Conservation (phyloP, 768 basidiomycete species). For the Leccinum boreale region DNA sequence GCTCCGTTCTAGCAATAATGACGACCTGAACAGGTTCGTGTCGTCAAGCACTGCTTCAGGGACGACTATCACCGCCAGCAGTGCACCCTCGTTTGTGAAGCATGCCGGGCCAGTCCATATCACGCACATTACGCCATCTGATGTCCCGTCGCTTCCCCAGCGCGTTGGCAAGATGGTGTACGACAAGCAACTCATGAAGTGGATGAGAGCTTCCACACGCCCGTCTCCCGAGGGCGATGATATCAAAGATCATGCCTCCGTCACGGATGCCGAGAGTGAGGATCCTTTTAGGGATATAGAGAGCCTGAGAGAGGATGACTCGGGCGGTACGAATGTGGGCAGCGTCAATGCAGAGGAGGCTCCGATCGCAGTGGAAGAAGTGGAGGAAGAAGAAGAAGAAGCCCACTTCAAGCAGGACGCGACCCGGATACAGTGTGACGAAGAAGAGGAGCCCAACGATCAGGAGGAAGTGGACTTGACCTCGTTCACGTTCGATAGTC, state of each 20-base stretch:
- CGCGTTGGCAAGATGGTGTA: conserved; percentile 85
- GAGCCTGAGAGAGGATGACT: conserved; percentile 68
- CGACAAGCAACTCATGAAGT: conserved; percentile 78
- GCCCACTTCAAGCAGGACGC: background rate
- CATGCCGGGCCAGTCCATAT: conserved; percentile 77
- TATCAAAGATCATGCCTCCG: conserved; percentile 27
- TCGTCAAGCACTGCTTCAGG: conserved; percentile 83
- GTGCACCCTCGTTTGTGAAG: conserved; percentile 81
- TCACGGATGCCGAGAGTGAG: conserved; percentile 56
- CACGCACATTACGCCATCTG: conserved; percentile 75
- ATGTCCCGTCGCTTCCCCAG: conserved; percentile 72
- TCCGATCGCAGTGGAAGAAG: conserved; percentile 9
- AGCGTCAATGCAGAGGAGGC: background rate
- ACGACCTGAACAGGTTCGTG: conserved; percentile 85
- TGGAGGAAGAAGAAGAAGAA: conserved; percentile 34
- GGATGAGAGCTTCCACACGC: conserved; percentile 64
- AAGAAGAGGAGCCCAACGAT: conserved; percentile 46
- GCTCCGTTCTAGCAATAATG: conserved; percentile 49
- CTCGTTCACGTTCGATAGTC: conserved; percentile 70
- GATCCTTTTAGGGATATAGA: conserved; percentile 94
- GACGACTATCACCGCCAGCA: conserved; percentile 67
- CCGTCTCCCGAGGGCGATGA: conserved; percentile 31
- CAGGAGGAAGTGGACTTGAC: conserved; percentile 66
- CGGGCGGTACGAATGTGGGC: conserved; percentile 22
- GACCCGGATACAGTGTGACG: conserved; percentile 11